Percentiles rank a stretch among this genome's conserved stretches.
phyloP scores from a whole-genome alignment of 129 eudicot genomes.

The Solidago caesia region DNA sequence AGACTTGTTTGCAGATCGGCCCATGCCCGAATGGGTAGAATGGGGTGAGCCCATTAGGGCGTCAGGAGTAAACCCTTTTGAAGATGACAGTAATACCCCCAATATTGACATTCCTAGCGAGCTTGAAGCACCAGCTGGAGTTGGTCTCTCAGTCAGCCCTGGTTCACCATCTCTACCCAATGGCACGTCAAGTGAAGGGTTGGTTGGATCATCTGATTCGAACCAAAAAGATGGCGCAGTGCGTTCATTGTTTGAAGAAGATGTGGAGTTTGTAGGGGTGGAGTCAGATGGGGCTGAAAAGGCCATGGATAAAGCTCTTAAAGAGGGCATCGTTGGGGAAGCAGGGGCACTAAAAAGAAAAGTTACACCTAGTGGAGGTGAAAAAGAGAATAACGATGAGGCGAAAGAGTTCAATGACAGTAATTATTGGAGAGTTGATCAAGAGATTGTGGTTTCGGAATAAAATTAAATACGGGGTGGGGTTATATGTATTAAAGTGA shows the following conservation, averaged over 20 bases:
- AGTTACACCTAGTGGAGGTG: constrained; percentile 32
- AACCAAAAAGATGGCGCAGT: constrained; percentile 43
- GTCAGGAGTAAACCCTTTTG: constrained; percentile 68
- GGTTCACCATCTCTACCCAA: constrained; percentile 40
- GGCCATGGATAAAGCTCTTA: constrained; percentile 82
- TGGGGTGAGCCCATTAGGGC: constrained; percentile 57
- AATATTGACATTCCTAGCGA: constrained; percentile 18
- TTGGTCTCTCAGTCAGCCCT: constrained; percentile 19
- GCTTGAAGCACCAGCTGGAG: constrained; percentile 25
- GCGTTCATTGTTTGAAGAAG: constrained; percentile 84
- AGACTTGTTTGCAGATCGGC: constrained; percentile 72
- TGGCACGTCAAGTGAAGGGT: constrained; percentile 33
- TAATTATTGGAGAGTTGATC: constrained; percentile 87
- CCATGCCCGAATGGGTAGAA: constrained; percentile 76
- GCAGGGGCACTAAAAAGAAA: constrained; percentile 77
- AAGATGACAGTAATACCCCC: constrained; percentile 40
- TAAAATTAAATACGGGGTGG: constrained; percentile 16
- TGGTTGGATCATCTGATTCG: constrained; percentile 15
- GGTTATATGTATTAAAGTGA: constrained; percentile 31
- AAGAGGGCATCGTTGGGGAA: constrained; percentile 95
- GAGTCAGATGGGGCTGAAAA: constrained; percentile 82
- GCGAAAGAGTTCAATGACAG: constrained; percentile 71
- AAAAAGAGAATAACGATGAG: constrained; percentile 49
- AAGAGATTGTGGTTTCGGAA: constrained; percentile 74
- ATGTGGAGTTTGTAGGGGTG: constrained; percentile 89